These are phyloP conservation scores for Botryobasidium botryosum DNA, from an alignment of 768 basidiomycete genomes.

Conservation along the genomic window DNA sequence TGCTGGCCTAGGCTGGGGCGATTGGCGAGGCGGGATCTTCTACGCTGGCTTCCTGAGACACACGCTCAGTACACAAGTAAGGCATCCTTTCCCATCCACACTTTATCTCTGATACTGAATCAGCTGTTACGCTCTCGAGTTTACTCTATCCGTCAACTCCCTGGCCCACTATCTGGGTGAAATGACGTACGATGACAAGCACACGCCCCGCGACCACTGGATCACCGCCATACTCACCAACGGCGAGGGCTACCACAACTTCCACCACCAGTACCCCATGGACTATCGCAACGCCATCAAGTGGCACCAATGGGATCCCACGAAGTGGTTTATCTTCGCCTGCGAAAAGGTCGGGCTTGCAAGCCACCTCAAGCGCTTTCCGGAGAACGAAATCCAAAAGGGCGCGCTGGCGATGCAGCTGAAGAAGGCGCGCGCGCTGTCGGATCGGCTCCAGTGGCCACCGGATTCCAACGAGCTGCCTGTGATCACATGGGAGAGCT, in stretches of 20 bases:
- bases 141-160: slow-evolving; percentile 84
- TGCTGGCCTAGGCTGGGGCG: slow-evolving; percentile 69
- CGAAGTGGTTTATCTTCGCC: slow-evolving; percentile 77
- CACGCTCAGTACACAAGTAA: too few species aligned
- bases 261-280: slow-evolving; percentile 95
- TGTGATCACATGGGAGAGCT: slow-evolving; percentile 75
- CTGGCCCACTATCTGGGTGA: slow-evolving; percentile 94
- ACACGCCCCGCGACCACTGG: slow-evolving; percentile 78
- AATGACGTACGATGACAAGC: slow-evolving; percentile 43
- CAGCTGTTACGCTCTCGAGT: too few species aligned
- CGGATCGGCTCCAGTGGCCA: slow-evolving; percentile 69
- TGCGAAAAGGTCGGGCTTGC: slow-evolving; percentile 47
- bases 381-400: slow-evolving; percentile 61
- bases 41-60: slow-evolving; percentile 69
- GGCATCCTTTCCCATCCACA: too few species aligned
- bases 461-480: slow-evolving; percentile 56
- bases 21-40: slow-evolving; percentile 69
- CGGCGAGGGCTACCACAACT: slow-evolving; percentile 97
- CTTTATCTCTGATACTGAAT: too few species aligned
- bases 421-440: slow-evolving; percentile 64
- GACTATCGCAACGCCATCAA: slow-evolving; percentile 93
- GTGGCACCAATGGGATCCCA: slow-evolving; percentile 87
- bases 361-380: slow-evolving; percentile 55
- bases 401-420: slow-evolving; percentile 90
- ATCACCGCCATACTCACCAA: slow-evolving; percentile 80